These are phyloP conservation scores for Kwoniella dejecticola DNA, from an alignment of 768 basidiomycete species.

Conservation along the genomic window DNA sequence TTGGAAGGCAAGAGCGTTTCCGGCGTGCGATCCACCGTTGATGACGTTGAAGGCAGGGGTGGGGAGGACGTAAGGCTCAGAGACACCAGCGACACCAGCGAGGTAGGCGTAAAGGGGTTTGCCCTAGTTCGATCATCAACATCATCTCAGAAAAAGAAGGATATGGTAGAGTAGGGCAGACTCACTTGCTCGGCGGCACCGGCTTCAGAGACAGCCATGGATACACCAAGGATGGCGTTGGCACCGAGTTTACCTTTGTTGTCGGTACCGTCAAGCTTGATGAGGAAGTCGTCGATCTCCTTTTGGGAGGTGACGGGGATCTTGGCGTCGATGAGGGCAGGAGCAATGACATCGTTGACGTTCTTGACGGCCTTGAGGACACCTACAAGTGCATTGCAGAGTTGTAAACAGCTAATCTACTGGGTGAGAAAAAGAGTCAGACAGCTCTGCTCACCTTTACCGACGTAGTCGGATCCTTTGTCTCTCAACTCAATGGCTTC, in stretches of 20 bases:
- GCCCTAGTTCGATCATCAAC: conserved; percentile 57
- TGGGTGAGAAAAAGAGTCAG: no score
- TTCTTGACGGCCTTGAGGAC: conserved; percentile 91
- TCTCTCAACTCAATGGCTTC: conserved; percentile 99
- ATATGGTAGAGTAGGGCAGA: neutral
- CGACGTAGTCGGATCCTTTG: conserved; percentile 92
- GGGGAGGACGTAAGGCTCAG: conserved; percentile 89
- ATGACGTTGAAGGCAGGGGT: conserved; percentile 97
- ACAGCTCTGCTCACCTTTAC: conserved; percentile 83
- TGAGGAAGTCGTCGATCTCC: conserved; percentile 95
- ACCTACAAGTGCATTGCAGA: conserved; percentile 64
- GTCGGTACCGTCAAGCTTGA: conserved; percentile 93
- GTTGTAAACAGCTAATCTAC: no score
- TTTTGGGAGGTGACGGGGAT: conserved; percentile 86
- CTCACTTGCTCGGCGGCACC: conserved; percentile 82
- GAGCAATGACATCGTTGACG: conserved; percentile 88
- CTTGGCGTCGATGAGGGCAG: conserved; percentile 79
- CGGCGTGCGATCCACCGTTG: conserved; percentile 99
- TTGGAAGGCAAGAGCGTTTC: conserved; percentile 99
- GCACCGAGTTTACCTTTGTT: conserved; percentile 99
- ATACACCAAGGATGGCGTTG: conserved; percentile 98
- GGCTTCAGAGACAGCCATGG: conserved; percentile 91
- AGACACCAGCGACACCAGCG: conserved; percentile 91
- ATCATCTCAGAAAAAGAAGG: neutral
- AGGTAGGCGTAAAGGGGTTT: conserved; percentile 95